A percentile compares a stretch with the other conserved stretches of the same genome.
phyloP scores from a whole-genome alignment of 306 rosid species.

The Senna siamea region DNA sequence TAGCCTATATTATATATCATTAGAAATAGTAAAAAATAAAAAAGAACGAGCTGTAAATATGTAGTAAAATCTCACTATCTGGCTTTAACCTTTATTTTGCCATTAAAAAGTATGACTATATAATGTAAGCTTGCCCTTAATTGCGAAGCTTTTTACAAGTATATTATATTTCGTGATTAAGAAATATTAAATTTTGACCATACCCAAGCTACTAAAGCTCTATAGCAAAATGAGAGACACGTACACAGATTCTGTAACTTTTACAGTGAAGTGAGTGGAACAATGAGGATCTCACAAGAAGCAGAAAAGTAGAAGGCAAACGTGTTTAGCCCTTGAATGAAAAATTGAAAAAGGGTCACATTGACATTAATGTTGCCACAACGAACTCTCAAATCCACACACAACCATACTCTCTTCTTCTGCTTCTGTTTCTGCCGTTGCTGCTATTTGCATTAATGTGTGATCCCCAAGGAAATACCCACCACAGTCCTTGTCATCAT shows the following conservation, averaged over 20 bases:
- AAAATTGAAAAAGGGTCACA: constrained; percentile 36
- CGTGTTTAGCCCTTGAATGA: constrained; percentile 32
- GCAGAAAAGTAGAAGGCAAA: constrained; percentile 10
- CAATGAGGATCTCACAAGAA: background rate
- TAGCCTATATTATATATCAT: too few relatives aligned
- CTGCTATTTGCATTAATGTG: constrained; percentile 48
- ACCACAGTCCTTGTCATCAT: too few relatives aligned
- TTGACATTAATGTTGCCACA: constrained; percentile 40
- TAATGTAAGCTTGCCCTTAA: constrained; percentile 26
- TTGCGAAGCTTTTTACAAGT: constrained; percentile 37
- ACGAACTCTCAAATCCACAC: constrained; percentile 40
- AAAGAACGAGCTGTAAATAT: constrained; percentile 39
- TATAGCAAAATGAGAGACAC: background rate
- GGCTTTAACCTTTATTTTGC: constrained; percentile 47
- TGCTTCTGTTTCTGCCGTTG: too few relatives aligned
- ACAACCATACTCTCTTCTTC: constrained; percentile 51
- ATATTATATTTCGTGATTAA: constrained; percentile 15
- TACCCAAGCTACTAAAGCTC: constrained; percentile 8
- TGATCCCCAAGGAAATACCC: too few relatives aligned
- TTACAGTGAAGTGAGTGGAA: constrained; percentile 2
- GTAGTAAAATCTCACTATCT: constrained; percentile 34
- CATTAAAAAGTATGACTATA: constrained; percentile 34
- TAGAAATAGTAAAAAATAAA: background rate
- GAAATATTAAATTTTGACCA: constrained; percentile 10
- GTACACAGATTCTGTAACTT: constrained; percentile 13